These are phyloP conservation scores for Macrolepiota fuliginosa DNA, from an alignment of 768 basidiomycete genomes.

Conservation along the genomic window DNA sequence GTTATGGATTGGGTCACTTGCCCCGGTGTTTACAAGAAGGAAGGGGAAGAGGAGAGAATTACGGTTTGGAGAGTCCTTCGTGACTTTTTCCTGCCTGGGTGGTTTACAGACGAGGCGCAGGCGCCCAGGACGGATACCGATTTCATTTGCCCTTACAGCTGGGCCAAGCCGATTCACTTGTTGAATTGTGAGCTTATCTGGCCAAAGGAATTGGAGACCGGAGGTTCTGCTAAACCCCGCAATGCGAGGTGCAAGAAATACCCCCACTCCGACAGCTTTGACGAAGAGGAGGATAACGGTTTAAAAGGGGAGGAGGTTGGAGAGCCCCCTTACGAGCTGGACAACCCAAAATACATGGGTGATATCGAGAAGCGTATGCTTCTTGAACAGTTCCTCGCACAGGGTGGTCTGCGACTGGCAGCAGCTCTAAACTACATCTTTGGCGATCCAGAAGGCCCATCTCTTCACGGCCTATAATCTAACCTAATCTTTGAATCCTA, in stretches of 20 bases:
- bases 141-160: conserved; percentile 71
- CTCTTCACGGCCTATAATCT: no score
- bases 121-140: conserved; percentile 25
- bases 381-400: conserved; percentile 79
- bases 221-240: conserved; percentile 11
- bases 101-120: conserved; percentile 16
- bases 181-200: conserved; percentile 85
- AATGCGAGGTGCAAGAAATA: conserved; percentile 1
- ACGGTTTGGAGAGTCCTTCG: background rate
- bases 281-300: background rate
- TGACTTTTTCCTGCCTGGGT: conserved; percentile 10
- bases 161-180: conserved; percentile 69
- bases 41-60: background rate
- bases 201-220: conserved; percentile 63
- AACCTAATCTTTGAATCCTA: no score
- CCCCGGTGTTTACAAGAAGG: background rate
- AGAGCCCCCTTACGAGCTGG: conserved; percentile 49
- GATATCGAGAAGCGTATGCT: conserved; percentile 63
- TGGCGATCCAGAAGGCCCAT: conserved; percentile 11
- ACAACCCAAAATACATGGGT: conserved; percentile 79
- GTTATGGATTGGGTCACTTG: conserved; percentile 13
- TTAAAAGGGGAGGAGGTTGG: background rate
- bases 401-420: conserved; percentile 82
- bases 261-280: background rate
- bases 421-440: conserved; percentile 79